Evolutionary conservation across 2,329 filamentous ascomycete species (phyloP), one percentile per base, ranked within the genome.

Genomic region (Ophiostoma novo-ulmi): DNA sequence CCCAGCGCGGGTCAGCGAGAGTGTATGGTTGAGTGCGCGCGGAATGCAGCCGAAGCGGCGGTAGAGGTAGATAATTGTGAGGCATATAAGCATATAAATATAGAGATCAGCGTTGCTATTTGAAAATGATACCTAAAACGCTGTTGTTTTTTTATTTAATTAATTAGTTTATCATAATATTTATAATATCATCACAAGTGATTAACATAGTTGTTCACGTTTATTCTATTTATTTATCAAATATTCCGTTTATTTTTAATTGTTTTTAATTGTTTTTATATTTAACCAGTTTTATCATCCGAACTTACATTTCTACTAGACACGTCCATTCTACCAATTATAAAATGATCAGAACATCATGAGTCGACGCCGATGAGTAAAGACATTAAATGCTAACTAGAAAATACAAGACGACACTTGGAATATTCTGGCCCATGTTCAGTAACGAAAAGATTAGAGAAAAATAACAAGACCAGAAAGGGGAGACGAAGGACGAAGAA

Each of bases 1-100:
- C 26, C 92, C 92, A 0, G 81, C 85, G 17, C 87, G 85, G 75
- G 90, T 94, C 11, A 85, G 85, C 69, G 87, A 89, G 68, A 93
- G 90, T 76, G 89, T 94, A 5, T 95, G 92, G 92, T 85, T 84
- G 39, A 93, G 90, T 75, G 91, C 83, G 26, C 82, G 80, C 73
- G 85, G 82, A 3, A 78, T 85, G 74, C 79, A 52, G 52, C 41
- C 66, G 44, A 71, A 63, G 70, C 67, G 68, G 65, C 52, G 48
- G 61, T 36, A 38, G 35, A 11, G 7, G 14, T 64, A 22, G n/a
- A 13, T 31, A 31, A 3, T 31, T 31, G 31, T 31, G 31, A 31
- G 31, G 31, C 31, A 31, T 31, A 31, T 4, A 31, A 31, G 31
- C 31, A 36, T 38, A 17, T n/a, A 13, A 11, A 3, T 5, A 20